phyloP scores from a whole-genome alignment of 1,284 basidiomycete genomes.

The Cystobasidiaceae sp. region DNA sequence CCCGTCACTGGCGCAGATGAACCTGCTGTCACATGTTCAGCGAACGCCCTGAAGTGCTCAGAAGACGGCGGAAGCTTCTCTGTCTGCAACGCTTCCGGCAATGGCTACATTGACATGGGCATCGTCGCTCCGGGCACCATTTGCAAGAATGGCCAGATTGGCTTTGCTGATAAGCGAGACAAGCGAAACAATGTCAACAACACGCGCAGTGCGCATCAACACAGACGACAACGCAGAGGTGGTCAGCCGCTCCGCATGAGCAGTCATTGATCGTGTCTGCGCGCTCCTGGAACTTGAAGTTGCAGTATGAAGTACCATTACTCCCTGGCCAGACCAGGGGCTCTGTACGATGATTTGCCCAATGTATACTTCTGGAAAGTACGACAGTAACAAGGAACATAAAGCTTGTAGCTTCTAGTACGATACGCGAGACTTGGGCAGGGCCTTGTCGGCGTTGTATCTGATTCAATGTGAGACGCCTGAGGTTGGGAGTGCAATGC shows the following conservation, averaged over 20 bases:
- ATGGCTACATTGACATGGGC: conserved; percentile 11
- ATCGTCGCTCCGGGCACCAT: conserved; percentile 19
- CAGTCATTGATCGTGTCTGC: background rate
- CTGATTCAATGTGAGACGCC: no score
- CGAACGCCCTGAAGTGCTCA: conserved; percentile 12
- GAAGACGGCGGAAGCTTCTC: conserved; percentile 13
- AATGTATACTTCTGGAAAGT: no score
- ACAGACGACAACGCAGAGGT: background rate
- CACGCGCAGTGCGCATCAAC: background rate
- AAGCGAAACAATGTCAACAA: background rate
- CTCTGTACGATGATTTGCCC: no score
- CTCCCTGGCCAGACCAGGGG: no score
- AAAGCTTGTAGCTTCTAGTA: no score
- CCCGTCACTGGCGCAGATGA: background rate
- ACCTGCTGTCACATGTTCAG: background rate
- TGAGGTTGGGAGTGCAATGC: no score
- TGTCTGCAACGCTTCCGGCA: conserved; percentile 3
- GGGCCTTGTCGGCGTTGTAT: no score
- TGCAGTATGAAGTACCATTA: no score
- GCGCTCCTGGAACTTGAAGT: no score
- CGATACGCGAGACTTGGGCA: no score
- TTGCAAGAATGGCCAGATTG: conserved; percentile 11
- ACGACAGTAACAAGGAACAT: no score
- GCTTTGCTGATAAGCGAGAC: background rate
- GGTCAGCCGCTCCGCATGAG: background rate